Evolutionary conservation across 129 eudicot species (phyloP).

Genomic region (Escallonia herrerae): DNA sequence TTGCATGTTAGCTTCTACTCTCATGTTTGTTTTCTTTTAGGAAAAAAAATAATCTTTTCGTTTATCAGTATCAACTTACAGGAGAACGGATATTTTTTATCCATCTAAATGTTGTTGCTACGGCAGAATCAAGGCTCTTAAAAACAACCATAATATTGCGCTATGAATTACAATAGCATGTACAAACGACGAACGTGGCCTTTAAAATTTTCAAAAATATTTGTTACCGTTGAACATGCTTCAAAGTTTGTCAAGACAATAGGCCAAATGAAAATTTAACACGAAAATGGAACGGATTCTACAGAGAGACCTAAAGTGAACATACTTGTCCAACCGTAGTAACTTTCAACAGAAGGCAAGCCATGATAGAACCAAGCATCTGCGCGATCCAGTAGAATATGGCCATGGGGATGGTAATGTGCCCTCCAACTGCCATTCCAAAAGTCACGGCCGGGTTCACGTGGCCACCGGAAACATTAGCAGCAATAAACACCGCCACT

Average conservation of each 20-base stretch:
- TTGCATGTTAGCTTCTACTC: too few species aligned
- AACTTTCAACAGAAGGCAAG: constrained; percentile 30
- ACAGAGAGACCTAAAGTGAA: neutral
- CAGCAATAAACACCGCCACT: constrained; percentile 29
- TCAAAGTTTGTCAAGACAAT: too few species aligned
- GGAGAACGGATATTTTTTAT: neutral
- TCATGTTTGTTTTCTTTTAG: constrained; percentile 21
- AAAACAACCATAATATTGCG: too few species aligned
- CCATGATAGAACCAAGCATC: constrained; percentile 26
- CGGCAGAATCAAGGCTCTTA: too few species aligned
- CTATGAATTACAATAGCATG: too few species aligned
- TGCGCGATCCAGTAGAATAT: constrained; percentile 32
- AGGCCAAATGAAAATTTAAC: too few species aligned
- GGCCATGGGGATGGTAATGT: constrained; percentile 20
- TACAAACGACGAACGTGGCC: too few species aligned
- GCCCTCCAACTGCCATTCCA: constrained; percentile 33
- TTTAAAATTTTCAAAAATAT: too few species aligned
- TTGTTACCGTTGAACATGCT: too few species aligned
- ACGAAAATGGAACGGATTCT: neutral
- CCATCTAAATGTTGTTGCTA: too few species aligned
- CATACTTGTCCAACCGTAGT: constrained; percentile 14
- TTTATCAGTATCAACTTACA: neutral
- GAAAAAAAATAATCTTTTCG: neutral
- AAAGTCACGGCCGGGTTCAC: constrained; percentile 40
- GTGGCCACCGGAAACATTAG: constrained; percentile 36